Evolutionary conservation across 164 flowering plant genomes (phyloP), one percentile per base, ranked within the genome.

Genomic region (Macadamia integrifolia): DNA sequence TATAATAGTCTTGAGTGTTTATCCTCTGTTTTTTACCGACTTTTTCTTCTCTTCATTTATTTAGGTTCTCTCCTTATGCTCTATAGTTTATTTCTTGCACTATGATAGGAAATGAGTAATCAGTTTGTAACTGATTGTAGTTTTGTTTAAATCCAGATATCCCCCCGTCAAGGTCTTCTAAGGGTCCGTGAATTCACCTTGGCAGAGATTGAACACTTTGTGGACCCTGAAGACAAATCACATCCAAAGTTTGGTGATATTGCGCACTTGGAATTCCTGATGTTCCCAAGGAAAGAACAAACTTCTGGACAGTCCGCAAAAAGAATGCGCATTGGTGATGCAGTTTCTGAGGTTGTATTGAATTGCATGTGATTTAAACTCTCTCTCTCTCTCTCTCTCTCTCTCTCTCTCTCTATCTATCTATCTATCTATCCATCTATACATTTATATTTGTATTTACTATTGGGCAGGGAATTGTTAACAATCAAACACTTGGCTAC

Each of bases 151-250:
- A 61, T 76, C 28, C 79, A 94, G 99, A 94, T 94, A 73, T 92
- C 99, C 71, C 98, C 99, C 58, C 93, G 99, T 29, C 99, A 94
- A 90, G 99, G 99, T 11, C 99, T 94, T 72, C 72, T 94, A 13
- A 82, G 98, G 70, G 99, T 92, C 14, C 92, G 98, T 32, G 99
- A 94, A 65, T 94, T 94, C 69, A 94, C 99, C 12, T 80, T 94
- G 4, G 98, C 99, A 0, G 99, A 94, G 79, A 92, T 94, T 70
- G 98, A 94, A 79, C 98, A 92, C 74, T 94, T 94, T 81, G 98
- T 92, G 61, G 99, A 92, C 73, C 97, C 98, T 62, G 90, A 90
- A 8, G 90, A 94, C 71, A 94, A 94, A 73, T 83, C 97, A 66
- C 98, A 92, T 67, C 97, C 94, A 32, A 94, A 89, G 72, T 94